phyloP scores from a whole-genome alignment of 2,329 filamentous ascomycete species.

The Fusarium udum region DNA sequence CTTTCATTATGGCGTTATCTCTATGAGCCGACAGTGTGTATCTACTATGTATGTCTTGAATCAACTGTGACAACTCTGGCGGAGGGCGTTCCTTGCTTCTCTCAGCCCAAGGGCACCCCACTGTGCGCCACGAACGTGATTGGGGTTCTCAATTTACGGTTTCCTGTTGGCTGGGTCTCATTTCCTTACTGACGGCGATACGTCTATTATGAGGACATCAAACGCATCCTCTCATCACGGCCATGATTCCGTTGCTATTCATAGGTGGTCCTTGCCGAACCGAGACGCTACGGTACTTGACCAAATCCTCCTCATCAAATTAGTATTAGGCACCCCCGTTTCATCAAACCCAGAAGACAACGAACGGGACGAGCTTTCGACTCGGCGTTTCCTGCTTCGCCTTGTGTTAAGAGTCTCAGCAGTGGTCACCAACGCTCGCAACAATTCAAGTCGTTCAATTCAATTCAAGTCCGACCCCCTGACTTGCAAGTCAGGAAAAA shows the following conservation, averaged over 20 bases:
- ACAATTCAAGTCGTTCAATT: too few species aligned
- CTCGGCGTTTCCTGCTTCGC: constrained; percentile 26
- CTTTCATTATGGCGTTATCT: background rate
- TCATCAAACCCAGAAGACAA: background rate
- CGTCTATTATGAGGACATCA: background rate
- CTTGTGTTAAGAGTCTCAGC: constrained; percentile 22
- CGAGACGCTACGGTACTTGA: constrained; percentile 3
- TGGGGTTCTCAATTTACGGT: constrained; percentile 16
- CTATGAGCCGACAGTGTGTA: background rate
- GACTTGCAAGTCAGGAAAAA: too few species aligned
- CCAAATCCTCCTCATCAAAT: background rate
- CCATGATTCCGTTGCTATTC: constrained; percentile 19
- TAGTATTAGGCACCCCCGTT: constrained; percentile 3
- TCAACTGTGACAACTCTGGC: background rate
- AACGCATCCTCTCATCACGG: constrained; percentile 3
- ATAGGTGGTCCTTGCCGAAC: constrained; percentile 4
- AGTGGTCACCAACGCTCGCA: background rate
- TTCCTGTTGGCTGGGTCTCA: constrained; percentile 20
- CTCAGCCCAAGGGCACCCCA: constrained; percentile 1
- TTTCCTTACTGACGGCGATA: constrained; percentile 1
- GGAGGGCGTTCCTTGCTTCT: background rate
- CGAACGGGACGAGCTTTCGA: constrained; percentile 10
- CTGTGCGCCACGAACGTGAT: constrained; percentile 18
- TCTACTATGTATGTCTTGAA: background rate
- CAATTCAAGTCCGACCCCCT: too few species aligned